Evolutionary conservation across 129 eudicot species (phyloP).

Genomic region (Chrysanthemum lavandulifolium): DNA sequence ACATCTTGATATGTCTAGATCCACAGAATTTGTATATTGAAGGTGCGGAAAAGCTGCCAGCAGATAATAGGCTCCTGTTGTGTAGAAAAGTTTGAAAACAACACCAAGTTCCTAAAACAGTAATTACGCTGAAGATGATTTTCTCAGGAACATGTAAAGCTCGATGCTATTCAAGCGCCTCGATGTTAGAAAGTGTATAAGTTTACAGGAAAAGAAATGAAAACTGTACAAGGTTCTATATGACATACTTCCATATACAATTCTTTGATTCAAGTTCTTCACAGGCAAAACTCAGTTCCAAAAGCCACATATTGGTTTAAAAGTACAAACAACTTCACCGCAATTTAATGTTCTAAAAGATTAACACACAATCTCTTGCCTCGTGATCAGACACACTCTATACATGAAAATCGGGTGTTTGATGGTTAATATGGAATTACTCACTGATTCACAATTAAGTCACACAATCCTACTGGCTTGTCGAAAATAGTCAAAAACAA

Average conservation of each 20-base stretch:
- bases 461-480: no score
- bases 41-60: constrained; percentile 26
- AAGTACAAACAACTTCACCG: no score
- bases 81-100: constrained; percentile 23
- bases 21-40: constrained; percentile 30
- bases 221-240: constrained; percentile 28
- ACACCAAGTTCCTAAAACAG: constrained; percentile 24
- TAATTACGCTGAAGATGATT: constrained; percentile 22
- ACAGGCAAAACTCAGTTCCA: constrained; percentile 2
- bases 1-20: not conserved
- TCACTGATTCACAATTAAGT: no score
- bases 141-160: constrained; percentile 41
- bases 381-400: no score
- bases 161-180: constrained; percentile 27
- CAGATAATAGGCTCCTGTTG: constrained; percentile 19
- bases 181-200: constrained; percentile 27
- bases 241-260: constrained; percentile 11
- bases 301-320: no score
- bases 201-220: constrained; percentile 27
- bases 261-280: not conserved
- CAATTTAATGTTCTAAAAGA: no score
- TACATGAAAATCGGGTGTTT: no score
- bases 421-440: no score
- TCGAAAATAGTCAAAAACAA: no score
- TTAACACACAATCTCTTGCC: no score